Evolutionary conservation across 2,329 filamentous ascomycete species (phyloP), one percentile per base, ranked within the genome.

Genomic region (Intubia oerlemansii): DNA sequence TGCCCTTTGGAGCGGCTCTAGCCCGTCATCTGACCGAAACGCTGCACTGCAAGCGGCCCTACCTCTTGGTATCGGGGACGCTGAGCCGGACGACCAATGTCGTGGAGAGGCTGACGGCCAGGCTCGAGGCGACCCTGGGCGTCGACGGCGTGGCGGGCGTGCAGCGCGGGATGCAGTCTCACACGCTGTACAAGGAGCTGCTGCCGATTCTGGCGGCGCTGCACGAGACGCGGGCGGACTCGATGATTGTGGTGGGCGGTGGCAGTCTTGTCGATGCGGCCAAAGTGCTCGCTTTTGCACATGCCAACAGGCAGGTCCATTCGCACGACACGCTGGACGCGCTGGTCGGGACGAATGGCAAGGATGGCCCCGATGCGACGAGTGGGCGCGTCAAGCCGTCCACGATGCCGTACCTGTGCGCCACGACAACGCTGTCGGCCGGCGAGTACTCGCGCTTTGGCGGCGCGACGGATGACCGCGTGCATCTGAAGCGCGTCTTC

Each of bases 391-490:
- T 17, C 30, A 25, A 29, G 7, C 34, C 32, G 11, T 31, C 36
- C 6, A 32, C 27, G 7, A 25, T 41, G 7, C 39, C 39, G 2
- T 28, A 38, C 22, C 30, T 42, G 17, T 39, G 32, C 9, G 28
- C 35, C 7, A 33, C 39, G 4, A 40, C 40, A 9, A 41, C 38
- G n/a, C 33, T 42, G 20, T 40, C 38, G 16, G 39, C 32, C 11
- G 40, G 40, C 23, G 40, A 42, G 32, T 39, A 33, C 32, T 37
- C 33, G 21, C 17, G 32, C 5, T 30, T 36, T 26, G 39, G 35
- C 17, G 37, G 39, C 24, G 38, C 36, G n/a, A 42, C 38, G 16
- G 28, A 37, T 26, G 38, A 40, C 21, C 26, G 24, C 17, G 39
- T 36, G 7, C 32, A 31, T 17, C 34, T 33, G 28, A 42, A 41